Percentiles rank a stretch among this genome's conserved stretches.
phyloP scores from a whole-genome alignment of 148 eudicot genomes.

The Chenopodium album region DNA sequence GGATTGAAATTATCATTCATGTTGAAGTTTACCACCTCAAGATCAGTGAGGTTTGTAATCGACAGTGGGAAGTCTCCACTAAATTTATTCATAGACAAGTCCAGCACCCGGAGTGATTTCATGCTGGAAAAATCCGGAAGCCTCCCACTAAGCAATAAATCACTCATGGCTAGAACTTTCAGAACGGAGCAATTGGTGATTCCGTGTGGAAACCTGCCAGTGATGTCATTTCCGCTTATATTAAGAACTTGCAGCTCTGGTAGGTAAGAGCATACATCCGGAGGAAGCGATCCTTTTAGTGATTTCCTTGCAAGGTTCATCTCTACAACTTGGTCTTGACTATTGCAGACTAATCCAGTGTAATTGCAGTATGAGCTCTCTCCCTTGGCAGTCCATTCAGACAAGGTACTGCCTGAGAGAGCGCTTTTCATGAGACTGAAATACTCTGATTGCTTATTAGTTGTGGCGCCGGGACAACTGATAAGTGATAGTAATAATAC shows the following conservation, averaged over 20 bases:
- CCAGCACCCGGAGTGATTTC: constrained; percentile 46
- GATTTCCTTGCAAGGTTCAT: constrained; percentile 52
- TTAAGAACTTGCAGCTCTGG: constrained; percentile 54
- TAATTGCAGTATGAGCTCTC: constrained; percentile 45
- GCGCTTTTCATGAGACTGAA: constrained; percentile 58
- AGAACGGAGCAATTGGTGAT: constrained; percentile 60
- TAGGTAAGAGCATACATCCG: constrained; percentile 58
- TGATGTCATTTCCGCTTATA: constrained; percentile 49
- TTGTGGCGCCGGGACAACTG: constrained; percentile 27
- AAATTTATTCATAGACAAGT: constrained; percentile 56
- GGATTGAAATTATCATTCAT: constrained; percentile 45
- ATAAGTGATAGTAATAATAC: constrained; percentile 31
- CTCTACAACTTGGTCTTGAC: constrained; percentile 39
- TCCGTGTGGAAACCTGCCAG: constrained; percentile 51
- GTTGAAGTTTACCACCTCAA: constrained; percentile 60
- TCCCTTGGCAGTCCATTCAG: constrained; percentile 42
- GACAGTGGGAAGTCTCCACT: constrained; percentile 73
- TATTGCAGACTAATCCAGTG: constrained; percentile 61
- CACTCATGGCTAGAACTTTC: constrained; percentile 53
- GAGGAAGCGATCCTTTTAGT: constrained; percentile 65
- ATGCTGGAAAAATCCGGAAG: constrained; percentile 63
- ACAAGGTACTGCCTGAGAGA: constrained; percentile 47
- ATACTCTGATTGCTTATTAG: constrained; percentile 47
- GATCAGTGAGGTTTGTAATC: constrained; percentile 51
- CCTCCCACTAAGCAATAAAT: constrained; percentile 40